Evolutionary conservation across 495 filamentous ascomycete species (phyloP), one percentile per base, ranked within the genome.

Genomic region (Mytilinidion resinicola): DNA sequence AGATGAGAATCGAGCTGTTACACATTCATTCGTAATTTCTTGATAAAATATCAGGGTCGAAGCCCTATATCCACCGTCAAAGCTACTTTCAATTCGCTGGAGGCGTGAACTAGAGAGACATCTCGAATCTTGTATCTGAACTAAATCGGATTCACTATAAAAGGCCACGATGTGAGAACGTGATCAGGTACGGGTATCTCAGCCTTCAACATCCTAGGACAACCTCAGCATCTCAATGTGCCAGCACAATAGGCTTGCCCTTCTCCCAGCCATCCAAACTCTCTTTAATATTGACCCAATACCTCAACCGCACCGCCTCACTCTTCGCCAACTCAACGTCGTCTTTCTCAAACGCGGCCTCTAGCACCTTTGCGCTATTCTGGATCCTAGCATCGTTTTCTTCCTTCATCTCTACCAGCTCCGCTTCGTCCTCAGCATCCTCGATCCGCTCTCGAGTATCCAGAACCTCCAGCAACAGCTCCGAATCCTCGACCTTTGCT

Each of bases 241-340:
- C 33, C 47, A 67, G 38, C 36, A 63, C 57, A 44, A 67, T 41
- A 30, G 60, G 60, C 69, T 83, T 86, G 17, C 89, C 90, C 71
- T 78, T 83, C 79, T 89, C 91, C 93, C 92, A 96, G 64, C 81
- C 80, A 69, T 84, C 74, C 66, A 96, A 70, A 21, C 85, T 87
- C 75, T 95, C 86, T 49, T 81, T 79, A 50, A 98, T 82, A 78
- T 90, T 93, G 66, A 85, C 77, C 93, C 93, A 96, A 77, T 96
- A 98, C 72, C 90, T 77, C 78, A 97, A 74, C 71, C 79, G 74
- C 7, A 95, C 83, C 43, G 82, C 82, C 79, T 92, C 89, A 56
- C 54, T 67, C 74, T 77, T 82, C 35, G 90, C 93, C 15, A 34
- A 70, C 63, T 82, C 78, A 48, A 87, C 64, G 74, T 95, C 85